A percentile compares a stretch with the other conserved stretches of the same genome.
Conservation (phyloP, 306 rosid genomes). For the Calophaca sinica region DNA sequence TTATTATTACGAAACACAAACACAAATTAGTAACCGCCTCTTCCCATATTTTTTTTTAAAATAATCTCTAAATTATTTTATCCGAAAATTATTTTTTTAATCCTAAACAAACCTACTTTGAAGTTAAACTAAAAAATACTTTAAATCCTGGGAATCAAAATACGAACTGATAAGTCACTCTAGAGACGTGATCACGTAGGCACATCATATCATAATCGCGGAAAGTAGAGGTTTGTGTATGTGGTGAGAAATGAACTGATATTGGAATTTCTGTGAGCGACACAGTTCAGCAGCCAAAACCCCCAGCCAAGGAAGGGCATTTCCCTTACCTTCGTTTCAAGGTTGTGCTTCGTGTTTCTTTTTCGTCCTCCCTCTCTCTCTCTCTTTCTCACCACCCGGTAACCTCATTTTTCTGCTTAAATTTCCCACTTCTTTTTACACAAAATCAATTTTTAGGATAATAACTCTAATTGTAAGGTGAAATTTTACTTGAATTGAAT, state of each 20-base stretch:
- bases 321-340: slow-evolving; percentile 10
- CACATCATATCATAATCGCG: not conserved
- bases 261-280: not conserved
- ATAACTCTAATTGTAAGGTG: not conserved
- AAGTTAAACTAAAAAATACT: too few species aligned
- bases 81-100: too few species aligned
- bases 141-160: not conserved
- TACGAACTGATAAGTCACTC: not conserved
- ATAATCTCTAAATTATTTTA: too few species aligned
- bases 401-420: not conserved
- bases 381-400: not conserved
- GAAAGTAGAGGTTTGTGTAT: not conserved
- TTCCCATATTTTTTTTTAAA: too few species aligned
- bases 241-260: slow-evolving; percentile 33
- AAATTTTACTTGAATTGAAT: slow-evolving; percentile 23
- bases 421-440: not conserved
- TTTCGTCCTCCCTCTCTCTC: not conserved
- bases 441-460: not conserved
- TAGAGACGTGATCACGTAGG: not conserved
- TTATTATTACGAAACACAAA: too few species aligned
- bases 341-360: slow-evolving; percentile 15
- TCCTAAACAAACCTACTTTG: too few species aligned
- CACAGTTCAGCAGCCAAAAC: not conserved
- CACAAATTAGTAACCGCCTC: too few species aligned
- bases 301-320: not conserved